These are phyloP conservation scores for Saccharomycopsis sp. DNA, from an alignment of 805 yeast genomes.

Conservation along the genomic window DNA sequence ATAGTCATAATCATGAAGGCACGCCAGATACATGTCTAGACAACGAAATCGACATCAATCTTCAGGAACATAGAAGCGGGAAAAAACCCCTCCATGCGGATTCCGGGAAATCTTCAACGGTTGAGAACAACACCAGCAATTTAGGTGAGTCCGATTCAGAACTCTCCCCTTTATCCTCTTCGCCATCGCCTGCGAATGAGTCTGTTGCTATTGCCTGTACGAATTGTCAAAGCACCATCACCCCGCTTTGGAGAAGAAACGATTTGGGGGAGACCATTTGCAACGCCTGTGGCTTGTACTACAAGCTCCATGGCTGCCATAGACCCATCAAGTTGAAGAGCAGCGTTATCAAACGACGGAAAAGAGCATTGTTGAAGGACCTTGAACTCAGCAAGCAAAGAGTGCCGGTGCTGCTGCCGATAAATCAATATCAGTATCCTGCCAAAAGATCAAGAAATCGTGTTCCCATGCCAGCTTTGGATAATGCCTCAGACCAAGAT, in stretches of 20 bases:
- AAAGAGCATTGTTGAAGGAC: no score
- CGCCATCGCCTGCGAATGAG: slow-evolving; percentile 24
- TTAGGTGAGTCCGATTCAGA: not conserved
- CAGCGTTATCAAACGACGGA: slow-evolving; percentile 65
- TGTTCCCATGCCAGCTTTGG: no score
- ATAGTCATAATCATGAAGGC: no score
- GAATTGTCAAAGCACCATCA: slow-evolving; percentile 76
- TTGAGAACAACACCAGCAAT: not conserved
- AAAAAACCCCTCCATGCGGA: not conserved
- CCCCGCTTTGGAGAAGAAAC: slow-evolving; percentile 83
- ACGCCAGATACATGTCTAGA: slow-evolving; percentile 1
- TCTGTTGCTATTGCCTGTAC: slow-evolving; percentile 65
- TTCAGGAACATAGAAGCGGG: not conserved
- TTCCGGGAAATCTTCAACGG: not conserved
- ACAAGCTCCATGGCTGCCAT: slow-evolving; percentile 63
- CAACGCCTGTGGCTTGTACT: slow-evolving; percentile 81
- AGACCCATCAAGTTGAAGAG: slow-evolving; percentile 72
- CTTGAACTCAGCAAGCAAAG: no score
- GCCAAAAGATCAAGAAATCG: no score
- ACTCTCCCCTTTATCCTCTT: no score
- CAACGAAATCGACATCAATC: slow-evolving; percentile 13
- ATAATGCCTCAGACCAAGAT: no score
- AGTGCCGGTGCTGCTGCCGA: slow-evolving; percentile 1
- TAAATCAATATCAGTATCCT: not conserved
- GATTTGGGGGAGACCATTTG: slow-evolving; percentile 76